Conservation (phyloP, 306 rosid genomes). For the Glycine tomentella region DNA sequence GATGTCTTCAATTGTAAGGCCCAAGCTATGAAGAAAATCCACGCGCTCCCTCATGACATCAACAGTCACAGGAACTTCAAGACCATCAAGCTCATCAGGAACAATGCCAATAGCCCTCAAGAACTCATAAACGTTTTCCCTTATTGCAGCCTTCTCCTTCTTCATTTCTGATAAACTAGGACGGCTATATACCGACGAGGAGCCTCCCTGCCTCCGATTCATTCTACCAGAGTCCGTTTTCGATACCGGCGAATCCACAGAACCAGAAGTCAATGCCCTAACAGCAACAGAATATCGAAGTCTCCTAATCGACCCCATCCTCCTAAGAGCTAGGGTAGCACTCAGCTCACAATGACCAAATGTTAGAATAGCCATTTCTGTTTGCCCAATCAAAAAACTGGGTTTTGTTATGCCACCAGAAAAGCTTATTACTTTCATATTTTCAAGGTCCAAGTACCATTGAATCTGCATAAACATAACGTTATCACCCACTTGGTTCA, state of each 20-base stretch:
- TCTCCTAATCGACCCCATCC: conserved; percentile 59
- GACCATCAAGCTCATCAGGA: conserved; percentile 98
- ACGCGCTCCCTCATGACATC: conserved; percentile 94
- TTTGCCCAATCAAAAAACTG: conserved; percentile 56
- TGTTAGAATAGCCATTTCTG: conserved; percentile 65
- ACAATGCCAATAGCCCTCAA: conserved; percentile 77
- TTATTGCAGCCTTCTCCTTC: conserved; percentile 65
- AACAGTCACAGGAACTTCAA: conserved; percentile 94
- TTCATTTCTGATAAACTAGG: conserved; percentile 89
- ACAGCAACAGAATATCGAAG: conserved; percentile 62
- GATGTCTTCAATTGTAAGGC: conserved; percentile 83
- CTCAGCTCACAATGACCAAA: conserved; percentile 54
- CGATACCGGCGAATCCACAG: conserved; percentile 48
- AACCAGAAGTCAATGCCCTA: conserved; percentile 52
- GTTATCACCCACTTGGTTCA: no score
- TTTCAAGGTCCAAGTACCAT: conserved; percentile 45
- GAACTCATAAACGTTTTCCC: conserved; percentile 78
- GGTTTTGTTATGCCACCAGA: conserved; percentile 67
- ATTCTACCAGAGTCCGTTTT: conserved; percentile 44
- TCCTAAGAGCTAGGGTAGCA: conserved; percentile 60
- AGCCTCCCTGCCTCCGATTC: conserved; percentile 56
- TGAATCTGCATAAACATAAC: no score
- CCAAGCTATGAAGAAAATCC: conserved; percentile 86
- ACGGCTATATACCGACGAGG: conserved; percentile 68
- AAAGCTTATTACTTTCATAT: conserved; percentile 63